Evolutionary conservation across 192 early-diverging fungal species (phyloP).

Genomic region (Backusella macrospora): DNA sequence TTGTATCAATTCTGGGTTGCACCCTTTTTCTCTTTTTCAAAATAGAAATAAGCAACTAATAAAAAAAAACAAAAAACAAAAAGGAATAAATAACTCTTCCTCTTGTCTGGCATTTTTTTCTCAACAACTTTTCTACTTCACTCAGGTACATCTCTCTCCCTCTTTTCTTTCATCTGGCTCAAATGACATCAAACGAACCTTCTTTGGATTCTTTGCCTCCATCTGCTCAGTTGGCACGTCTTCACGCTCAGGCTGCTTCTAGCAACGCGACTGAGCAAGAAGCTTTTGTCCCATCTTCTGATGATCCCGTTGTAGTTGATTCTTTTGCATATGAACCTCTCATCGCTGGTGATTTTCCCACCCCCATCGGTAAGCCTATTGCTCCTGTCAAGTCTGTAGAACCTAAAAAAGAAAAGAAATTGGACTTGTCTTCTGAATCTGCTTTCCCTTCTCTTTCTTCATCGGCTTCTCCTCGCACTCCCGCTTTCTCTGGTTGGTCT

Average conservation of each 20-base stretch:
- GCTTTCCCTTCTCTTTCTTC: constrained; percentile 80
- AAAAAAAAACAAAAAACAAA: background rate
- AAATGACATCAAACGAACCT: constrained; percentile 23
- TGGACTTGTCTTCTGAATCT: constrained; percentile 64
- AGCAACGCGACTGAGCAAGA: constrained; percentile 22
- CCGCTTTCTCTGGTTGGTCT: constrained; percentile 43
- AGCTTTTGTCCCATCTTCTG: constrained; percentile 26
- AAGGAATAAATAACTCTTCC: background rate
- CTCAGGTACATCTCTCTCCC: background rate
- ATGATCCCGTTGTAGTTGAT: constrained; percentile 36
- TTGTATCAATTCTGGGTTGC: background rate
- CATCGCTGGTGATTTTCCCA: constrained; percentile 34
- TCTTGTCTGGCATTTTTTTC: constrained; percentile 14
- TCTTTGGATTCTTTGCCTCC: constrained; percentile 30
- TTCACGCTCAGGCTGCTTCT: constrained; percentile 41
- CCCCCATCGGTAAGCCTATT: constrained; percentile 32
- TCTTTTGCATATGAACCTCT: constrained; percentile 24
- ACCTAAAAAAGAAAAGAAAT: constrained; percentile 27
- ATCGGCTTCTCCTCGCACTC: constrained; percentile 44
- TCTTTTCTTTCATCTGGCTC: constrained; percentile 16
- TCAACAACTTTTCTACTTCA: constrained; percentile 4
- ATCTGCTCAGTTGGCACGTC: constrained; percentile 41
- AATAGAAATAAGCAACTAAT: constrained; percentile 14
- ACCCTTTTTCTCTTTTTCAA: constrained; percentile 16
- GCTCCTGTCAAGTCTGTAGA: constrained; percentile 12